Percentiles rank a stretch among this genome's conserved stretches.
phyloP scores from a whole-genome alignment of 192 early-diverging fungal genomes.

The Coemansia sp. region DNA sequence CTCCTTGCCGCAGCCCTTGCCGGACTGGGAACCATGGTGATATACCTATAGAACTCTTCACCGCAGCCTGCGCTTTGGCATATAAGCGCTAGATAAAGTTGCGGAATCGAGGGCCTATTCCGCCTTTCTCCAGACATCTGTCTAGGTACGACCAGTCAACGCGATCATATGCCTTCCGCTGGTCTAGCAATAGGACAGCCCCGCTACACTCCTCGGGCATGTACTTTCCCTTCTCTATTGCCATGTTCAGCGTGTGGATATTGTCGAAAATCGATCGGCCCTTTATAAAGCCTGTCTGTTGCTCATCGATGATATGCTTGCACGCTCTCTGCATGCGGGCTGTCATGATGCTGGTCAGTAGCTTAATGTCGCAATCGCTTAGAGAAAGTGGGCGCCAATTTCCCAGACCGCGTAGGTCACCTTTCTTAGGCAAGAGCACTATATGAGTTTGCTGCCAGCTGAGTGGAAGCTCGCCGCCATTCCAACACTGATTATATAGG shows the following conservation, averaged over 20 bases:
- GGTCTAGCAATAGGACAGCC: conserved; percentile 6
- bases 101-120: conserved; percentile 3
- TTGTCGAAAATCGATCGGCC: conserved; percentile 6
- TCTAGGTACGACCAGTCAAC: conserved; percentile 20
- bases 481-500: conserved; percentile 3
- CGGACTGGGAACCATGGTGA: not conserved
- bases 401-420: conserved; percentile 6
- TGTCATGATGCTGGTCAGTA: conserved; percentile 3
- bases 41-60: not conserved
- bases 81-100: not conserved
- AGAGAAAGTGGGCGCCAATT: conserved; percentile 12
- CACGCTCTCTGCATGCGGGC: conserved; percentile 6
- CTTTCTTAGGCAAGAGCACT: conserved; percentile 12
- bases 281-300: not conserved
- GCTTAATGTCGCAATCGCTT: conserved; percentile 8
- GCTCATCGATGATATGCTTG: not conserved
- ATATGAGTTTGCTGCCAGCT: conserved; percentile 4
- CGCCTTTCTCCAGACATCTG: not conserved
- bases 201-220: not conserved
- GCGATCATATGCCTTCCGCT: conserved; percentile 14
- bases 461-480: not conserved
- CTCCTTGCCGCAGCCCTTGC: conserved; percentile 8
- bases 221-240: not conserved
- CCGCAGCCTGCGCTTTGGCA: not conserved
- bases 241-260: conserved; percentile 1